Evolutionary conservation across 768 basidiomycete species (phyloP).

Genomic region (Pulveroboletus sp.): DNA sequence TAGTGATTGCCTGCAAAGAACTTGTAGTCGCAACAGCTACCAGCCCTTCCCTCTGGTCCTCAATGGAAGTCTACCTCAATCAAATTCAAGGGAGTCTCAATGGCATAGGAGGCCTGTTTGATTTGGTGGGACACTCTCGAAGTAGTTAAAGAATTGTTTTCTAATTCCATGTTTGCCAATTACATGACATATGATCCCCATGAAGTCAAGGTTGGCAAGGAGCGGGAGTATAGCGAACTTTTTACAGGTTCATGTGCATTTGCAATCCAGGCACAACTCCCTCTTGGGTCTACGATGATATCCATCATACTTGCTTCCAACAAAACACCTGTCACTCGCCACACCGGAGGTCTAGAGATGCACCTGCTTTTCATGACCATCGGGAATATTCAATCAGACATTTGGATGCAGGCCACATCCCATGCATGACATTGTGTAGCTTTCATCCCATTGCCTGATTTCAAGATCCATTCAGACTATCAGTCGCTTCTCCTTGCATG

Average conservation of each 20-base stretch:
- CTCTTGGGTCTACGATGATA: too few relatives aligned
- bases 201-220: not conserved
- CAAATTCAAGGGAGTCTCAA: too few relatives aligned
- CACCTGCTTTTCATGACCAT: slow-evolving; percentile 8
- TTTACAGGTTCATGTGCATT: slow-evolving; percentile 18
- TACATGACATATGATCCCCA: slow-evolving; percentile 22
- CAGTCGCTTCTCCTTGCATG: too few relatives aligned
- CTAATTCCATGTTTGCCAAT: slow-evolving; percentile 20
- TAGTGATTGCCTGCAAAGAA: too few relatives aligned
- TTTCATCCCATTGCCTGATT: too few relatives aligned
- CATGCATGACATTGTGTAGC: not conserved
- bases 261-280: slow-evolving; percentile 27
- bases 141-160: slow-evolving; percentile 20
- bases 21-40: too few relatives aligned
- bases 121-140: slow-evolving; percentile 26
- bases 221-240: slow-evolving; percentile 21
- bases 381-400: slow-evolving; percentile 6
- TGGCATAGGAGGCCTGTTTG: too few relatives aligned
- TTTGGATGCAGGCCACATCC: not conserved
- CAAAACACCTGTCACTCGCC: slow-evolving; percentile 11
- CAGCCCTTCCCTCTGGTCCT: too few relatives aligned
- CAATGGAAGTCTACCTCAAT: too few relatives aligned
- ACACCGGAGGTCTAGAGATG: slow-evolving; percentile 2
- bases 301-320: slow-evolving; percentile 16
- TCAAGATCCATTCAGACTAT: too few relatives aligned